Evolutionary conservation across 306 rosid species (phyloP).

Genomic region (Nissolia schottii): DNA sequence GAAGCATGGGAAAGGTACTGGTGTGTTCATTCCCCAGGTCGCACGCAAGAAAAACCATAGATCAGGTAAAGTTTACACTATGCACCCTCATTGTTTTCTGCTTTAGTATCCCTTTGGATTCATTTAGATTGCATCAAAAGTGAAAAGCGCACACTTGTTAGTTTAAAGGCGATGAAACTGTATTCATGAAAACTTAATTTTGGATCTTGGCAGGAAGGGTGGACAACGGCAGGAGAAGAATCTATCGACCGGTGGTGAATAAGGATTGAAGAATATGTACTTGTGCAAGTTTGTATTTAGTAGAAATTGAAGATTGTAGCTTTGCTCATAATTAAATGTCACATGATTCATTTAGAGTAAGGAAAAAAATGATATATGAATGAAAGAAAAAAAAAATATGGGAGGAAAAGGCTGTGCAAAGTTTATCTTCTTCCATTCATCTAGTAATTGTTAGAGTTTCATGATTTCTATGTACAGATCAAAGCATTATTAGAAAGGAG

Average conservation of each 20-base stretch:
- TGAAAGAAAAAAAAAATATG: background rate
- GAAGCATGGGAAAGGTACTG: conserved; percentile 60
- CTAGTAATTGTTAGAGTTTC: background rate
- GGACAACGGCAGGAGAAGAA: conserved; percentile 25
- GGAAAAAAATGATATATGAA: background rate
- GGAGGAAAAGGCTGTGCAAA: background rate
- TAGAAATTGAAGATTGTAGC: background rate
- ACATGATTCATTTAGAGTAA: background rate
- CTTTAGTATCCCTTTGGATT: too few relatives aligned
- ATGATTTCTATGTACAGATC: conserved; percentile 10
- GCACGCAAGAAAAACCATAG: conserved; percentile 28
- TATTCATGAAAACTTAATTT: background rate
- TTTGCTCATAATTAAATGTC: background rate
- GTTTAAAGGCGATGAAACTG: background rate
- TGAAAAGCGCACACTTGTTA: too few relatives aligned
- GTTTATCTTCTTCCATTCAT: background rate
- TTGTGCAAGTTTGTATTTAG: background rate
- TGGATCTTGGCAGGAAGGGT: conserved; percentile 33
- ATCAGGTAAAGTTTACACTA: conserved; percentile 34
- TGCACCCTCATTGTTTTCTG: background rate
- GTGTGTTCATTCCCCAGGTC: conserved; percentile 72
- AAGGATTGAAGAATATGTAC: conserved; percentile 23
- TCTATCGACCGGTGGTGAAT: conserved; percentile 36
- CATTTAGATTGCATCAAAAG: too few relatives aligned
- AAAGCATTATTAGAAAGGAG: background rate